These are phyloP conservation scores for Blastocystis sp. DNA, from an alignment of 352 stramenopile genomes.

Conservation along the genomic window DNA sequence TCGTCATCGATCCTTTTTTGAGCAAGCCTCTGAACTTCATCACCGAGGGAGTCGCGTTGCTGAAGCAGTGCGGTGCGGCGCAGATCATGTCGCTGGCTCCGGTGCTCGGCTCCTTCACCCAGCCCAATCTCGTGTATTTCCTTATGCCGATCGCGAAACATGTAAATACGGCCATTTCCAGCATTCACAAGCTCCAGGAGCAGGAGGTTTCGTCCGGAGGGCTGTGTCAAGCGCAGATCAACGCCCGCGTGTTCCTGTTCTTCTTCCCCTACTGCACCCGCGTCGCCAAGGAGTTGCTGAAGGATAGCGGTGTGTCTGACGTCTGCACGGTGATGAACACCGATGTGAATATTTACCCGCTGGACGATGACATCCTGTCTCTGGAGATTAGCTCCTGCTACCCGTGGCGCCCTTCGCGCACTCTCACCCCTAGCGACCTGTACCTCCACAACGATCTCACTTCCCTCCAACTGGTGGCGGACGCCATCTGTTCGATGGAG, in stretches of 20 bases:
- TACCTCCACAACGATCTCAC: constrained; percentile 60
- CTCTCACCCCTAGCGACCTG: constrained; percentile 43
- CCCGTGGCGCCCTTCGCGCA: neutral
- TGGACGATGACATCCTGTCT: constrained; percentile 61
- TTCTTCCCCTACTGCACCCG: constrained; percentile 51
- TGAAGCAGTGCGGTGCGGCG: constrained; percentile 52
- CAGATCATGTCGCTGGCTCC: constrained; percentile 6
- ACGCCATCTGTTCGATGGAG: constrained; percentile 40
- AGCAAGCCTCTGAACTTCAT: constrained; percentile 56
- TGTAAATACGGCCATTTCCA: neutral
- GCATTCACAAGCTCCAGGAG: constrained; percentile 35
- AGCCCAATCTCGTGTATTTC: constrained; percentile 47
- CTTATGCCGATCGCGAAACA: neutral
- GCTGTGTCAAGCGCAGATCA: neutral
- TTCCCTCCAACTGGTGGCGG: constrained; percentile 40
- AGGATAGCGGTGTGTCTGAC: constrained; percentile 15
- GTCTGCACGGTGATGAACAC: neutral
- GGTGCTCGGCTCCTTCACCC: neutral
- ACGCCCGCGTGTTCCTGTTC: constrained; percentile 1
- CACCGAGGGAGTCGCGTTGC: constrained; percentile 10
- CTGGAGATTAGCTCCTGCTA: constrained; percentile 15
- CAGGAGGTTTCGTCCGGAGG: neutral
- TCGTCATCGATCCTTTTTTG: constrained; percentile 32
- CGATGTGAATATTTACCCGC: constrained; percentile 52
- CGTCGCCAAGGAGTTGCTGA: constrained; percentile 38